phyloP scores from a whole-genome alignment of 2,329 filamentous ascomycete species.

The Hypoxylon sp. region DNA sequence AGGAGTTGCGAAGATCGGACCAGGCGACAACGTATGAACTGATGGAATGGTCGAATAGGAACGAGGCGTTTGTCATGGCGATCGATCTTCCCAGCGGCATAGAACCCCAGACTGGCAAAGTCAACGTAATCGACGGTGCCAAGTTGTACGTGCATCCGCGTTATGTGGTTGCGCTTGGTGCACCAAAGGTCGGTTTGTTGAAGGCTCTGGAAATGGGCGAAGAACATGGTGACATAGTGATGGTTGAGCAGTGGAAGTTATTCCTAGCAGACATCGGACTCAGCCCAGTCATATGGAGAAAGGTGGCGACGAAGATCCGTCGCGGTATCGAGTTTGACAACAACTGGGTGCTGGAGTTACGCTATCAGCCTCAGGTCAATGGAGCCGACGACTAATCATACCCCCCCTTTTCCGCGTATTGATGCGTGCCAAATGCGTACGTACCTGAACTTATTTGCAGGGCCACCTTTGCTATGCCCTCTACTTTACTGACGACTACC shows the following conservation, averaged over 20 bases:
- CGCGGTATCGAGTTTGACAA: conserved; percentile 91
- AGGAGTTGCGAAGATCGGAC: conserved; percentile 86
- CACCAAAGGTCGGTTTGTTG: conserved; percentile 86
- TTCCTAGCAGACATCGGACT: conserved; percentile 91
- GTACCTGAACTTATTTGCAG: conserved; percentile 2
- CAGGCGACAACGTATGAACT: conserved; percentile 89
- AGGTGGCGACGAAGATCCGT: conserved; percentile 83
- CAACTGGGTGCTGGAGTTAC: conserved; percentile 85
- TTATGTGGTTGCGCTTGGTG: conserved; percentile 87
- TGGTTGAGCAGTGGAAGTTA: conserved; percentile 79
- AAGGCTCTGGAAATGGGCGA: conserved; percentile 78
- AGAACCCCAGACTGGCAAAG: conserved; percentile 81
- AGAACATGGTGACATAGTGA: conserved; percentile 62
- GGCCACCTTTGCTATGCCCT: not conserved
- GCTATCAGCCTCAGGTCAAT: conserved; percentile 57
- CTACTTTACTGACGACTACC: not conserved
- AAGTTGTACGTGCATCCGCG: conserved; percentile 85
- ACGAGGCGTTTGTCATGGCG: conserved; percentile 84
- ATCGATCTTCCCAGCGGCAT: conserved; percentile 94
- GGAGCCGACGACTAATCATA: conserved; percentile 16
- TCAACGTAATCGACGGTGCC: conserved; percentile 78
- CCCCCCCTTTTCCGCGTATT: not conserved
- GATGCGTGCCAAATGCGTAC: not conserved
- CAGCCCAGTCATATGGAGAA: conserved; percentile 85
- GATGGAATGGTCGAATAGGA: conserved; percentile 94